phyloP scores from a whole-genome alignment of 139 green algal genomes.

The Astrephomene gubernaculifera region DNA sequence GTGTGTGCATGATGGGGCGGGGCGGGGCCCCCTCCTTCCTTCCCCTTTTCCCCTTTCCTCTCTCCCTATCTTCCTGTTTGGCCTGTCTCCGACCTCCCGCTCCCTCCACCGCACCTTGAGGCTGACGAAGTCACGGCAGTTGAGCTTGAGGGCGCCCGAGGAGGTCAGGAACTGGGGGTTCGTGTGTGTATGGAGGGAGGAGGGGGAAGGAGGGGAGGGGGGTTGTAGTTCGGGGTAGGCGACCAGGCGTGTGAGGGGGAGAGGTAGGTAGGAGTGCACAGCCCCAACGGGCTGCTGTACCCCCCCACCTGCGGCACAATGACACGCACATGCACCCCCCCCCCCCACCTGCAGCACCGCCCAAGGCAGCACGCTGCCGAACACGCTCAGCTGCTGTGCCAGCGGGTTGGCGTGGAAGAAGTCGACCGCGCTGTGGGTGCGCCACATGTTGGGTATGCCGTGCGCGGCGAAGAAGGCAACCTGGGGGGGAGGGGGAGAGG shows the following conservation, averaged over 20 bases:
- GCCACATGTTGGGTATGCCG: not conserved
- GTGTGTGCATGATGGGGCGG: no score
- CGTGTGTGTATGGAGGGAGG: not conserved
- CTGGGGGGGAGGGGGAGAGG: not conserved
- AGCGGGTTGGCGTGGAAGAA: constrained; percentile 20
- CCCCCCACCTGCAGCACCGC: not conserved
- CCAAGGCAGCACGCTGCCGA: not conserved
- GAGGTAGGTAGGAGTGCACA: not conserved
- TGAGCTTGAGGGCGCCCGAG: constrained; percentile 9
- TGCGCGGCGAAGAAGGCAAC: constrained; percentile 1
- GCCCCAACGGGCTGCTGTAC: not conserved
- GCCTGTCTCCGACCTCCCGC: no score
- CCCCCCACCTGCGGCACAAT: not conserved
- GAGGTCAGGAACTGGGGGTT: constrained; percentile 12
- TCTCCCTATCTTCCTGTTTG: no score
- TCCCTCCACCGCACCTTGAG: constrained; percentile 13
- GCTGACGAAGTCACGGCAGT: constrained; percentile 9
- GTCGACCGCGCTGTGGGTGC: not conserved
- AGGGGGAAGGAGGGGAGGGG: not conserved
- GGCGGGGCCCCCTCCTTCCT: no score
- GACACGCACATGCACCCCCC: not conserved
- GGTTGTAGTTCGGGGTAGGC: not conserved
- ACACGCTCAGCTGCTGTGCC: not conserved
- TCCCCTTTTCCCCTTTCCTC: no score
- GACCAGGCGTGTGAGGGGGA: not conserved